A percentile compares a stretch with the other conserved stretches of the same genome.
phyloP scores from a whole-genome alignment of 163 green algal species.

The Scenedesmus sp. region DNA sequence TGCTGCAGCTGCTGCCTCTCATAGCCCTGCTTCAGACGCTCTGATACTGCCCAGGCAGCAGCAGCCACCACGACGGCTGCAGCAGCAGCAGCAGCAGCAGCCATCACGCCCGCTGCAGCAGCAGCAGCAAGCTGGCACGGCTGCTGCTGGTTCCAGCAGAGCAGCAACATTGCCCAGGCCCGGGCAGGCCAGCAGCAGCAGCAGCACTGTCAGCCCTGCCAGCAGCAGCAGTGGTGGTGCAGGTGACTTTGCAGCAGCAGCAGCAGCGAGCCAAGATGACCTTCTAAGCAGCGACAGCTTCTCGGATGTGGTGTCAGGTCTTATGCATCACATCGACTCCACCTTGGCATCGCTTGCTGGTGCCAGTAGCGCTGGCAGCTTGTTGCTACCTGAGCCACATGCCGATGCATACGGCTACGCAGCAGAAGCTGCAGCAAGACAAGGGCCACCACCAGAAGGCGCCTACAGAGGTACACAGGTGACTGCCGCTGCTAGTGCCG shows the following conservation, averaged over 20 bases:
- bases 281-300: constrained; percentile 44
- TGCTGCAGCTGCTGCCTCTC: not conserved
- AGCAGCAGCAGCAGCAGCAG: constrained; percentile 43
- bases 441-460: not conserved
- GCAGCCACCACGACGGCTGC: not conserved
- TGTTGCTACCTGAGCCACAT: not conserved
- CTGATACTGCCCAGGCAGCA: not conserved
- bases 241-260: not conserved
- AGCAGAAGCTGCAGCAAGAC: not conserved
- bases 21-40: not conserved
- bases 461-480: not conserved
- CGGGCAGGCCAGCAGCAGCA: not conserved
- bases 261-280: not conserved
- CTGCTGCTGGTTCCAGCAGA: not conserved
- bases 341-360: constrained; percentile 42
- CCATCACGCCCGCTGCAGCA: too few species aligned
- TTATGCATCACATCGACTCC: constrained; percentile 50
- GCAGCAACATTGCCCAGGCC: not conserved
- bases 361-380: not conserved
- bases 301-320: constrained; percentile 23
- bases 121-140: not conserved
- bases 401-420: not conserved
- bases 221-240: too few species aligned
- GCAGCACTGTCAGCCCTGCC: too few species aligned
- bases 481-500: not conserved